A percentile compares a stretch with the other conserved stretches of the same genome.
Evolutionary conservation across 1,139 yeast species (phyloP).

Genomic region (Diutina scorzettiae): DNA sequence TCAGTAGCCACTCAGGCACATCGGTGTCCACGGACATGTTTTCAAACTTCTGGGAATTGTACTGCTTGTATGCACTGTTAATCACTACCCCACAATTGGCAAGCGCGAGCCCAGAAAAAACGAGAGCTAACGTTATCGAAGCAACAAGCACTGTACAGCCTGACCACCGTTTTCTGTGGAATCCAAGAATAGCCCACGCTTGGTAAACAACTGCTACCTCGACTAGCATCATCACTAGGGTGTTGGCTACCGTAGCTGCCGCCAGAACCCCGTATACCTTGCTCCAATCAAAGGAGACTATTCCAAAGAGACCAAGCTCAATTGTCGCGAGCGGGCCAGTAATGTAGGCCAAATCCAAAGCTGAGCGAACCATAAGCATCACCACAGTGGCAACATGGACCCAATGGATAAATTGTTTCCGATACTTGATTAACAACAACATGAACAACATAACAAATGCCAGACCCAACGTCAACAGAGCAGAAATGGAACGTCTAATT

Average conservation of each 20-base stretch:
- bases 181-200: background rate
- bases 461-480: conserved; percentile 2
- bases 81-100: background rate
- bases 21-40: no score
- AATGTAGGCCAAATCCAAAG: background rate
- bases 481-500: background rate
- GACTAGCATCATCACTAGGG: background rate
- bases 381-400: background rate
- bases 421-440: background rate
- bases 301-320: background rate
- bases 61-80: no score
- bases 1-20: conserved; percentile 11
- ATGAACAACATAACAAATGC: background rate
- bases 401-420: conserved; percentile 1
- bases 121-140: no score
- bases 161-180: background rate
- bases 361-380: background rate
- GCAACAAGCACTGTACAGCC: no score
- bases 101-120: no score
- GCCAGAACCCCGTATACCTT: background rate
- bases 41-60: no score
- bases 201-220: background rate
- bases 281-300: background rate
- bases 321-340: background rate
- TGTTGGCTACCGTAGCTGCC: background rate